These are phyloP conservation scores for Vaccinium macrocarpon DNA, from an alignment of 148 eudicot species.

Conservation along the genomic window DNA sequence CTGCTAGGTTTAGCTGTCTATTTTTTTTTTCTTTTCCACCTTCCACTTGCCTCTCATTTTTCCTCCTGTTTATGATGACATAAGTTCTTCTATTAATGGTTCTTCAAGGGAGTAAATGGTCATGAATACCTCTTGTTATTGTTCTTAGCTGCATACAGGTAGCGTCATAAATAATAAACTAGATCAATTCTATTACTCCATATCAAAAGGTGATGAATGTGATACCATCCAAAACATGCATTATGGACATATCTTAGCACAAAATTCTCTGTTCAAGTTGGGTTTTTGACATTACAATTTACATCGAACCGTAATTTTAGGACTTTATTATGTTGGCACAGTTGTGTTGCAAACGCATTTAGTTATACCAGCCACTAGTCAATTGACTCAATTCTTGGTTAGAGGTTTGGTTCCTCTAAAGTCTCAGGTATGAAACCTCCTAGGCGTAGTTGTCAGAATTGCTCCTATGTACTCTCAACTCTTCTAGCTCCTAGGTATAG, in stretches of 20 bases:
- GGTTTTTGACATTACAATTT: neutral
- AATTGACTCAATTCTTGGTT: neutral
- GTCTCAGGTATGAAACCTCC: neutral
- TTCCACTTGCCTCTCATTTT: neutral
- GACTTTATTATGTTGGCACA: neutral
- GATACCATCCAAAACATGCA: neutral
- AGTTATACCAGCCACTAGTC: neutral
- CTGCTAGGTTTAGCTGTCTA: neutral
- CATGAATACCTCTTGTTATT: neutral
- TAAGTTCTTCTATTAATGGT: neutral
- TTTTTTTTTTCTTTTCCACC: neutral
- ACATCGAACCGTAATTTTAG: neutral
- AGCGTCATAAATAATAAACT: neutral
- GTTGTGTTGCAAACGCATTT: neutral
- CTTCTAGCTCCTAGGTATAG: too few relatives aligned
- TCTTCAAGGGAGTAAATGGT: neutral
- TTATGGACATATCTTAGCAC: neutral
- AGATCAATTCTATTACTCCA: neutral
- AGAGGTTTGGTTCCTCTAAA: neutral
- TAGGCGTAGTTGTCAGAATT: too few relatives aligned
- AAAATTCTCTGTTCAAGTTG: neutral
- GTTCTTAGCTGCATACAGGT: neutral
- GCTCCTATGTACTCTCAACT: too few relatives aligned
- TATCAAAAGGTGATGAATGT: neutral
- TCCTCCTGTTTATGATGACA: neutral